Conservation (phyloP, 192 early-diverging fungal species). For the Podochytrium sp. region DNA sequence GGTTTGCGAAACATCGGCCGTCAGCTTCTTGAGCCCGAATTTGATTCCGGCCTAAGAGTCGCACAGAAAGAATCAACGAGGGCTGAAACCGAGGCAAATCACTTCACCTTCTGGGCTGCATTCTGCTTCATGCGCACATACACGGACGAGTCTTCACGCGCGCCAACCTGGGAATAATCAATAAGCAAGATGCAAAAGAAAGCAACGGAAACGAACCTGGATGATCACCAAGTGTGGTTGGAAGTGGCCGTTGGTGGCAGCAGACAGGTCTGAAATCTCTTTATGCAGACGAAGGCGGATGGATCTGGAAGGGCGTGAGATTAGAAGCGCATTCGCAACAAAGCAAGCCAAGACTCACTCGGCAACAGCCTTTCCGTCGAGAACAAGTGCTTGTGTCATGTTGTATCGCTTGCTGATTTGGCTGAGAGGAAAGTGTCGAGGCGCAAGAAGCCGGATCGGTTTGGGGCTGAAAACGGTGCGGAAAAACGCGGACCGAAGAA, state of each 20-base stretch:
- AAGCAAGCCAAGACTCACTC: constrained; percentile 54
- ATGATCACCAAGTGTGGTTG: constrained; percentile 84
- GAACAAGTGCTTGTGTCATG: constrained; percentile 51
- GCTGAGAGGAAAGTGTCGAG: neutral
- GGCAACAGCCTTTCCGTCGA: constrained; percentile 82
- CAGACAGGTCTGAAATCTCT: constrained; percentile 69
- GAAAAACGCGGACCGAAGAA: too few relatives aligned
- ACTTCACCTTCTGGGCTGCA: constrained; percentile 77
- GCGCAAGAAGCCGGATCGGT: neutral
- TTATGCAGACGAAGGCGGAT: constrained; percentile 72
- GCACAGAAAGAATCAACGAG: neutral
- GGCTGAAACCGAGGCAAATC: neutral
- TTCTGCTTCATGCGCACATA: constrained; percentile 94
- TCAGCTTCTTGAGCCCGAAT: constrained; percentile 72
- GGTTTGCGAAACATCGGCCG: constrained; percentile 66
- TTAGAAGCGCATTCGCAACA: neutral
- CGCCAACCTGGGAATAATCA: constrained; percentile 83
- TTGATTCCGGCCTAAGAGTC: constrained; percentile 70
- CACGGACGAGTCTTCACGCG: constrained; percentile 88
- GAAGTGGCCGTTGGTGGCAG: constrained; percentile 66
- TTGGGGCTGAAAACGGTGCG: too few relatives aligned
- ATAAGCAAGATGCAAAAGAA: constrained; percentile 64
- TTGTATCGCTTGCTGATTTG: neutral
- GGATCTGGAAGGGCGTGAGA: constrained; percentile 44
- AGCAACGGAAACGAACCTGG: constrained; percentile 54